Percentiles rank a stretch among this genome's conserved stretches.
These are phyloP conservation scores for Massarina eburnea DNA, from an alignment of 2,329 filamentous ascomycete genomes.

Conservation along the genomic window DNA sequence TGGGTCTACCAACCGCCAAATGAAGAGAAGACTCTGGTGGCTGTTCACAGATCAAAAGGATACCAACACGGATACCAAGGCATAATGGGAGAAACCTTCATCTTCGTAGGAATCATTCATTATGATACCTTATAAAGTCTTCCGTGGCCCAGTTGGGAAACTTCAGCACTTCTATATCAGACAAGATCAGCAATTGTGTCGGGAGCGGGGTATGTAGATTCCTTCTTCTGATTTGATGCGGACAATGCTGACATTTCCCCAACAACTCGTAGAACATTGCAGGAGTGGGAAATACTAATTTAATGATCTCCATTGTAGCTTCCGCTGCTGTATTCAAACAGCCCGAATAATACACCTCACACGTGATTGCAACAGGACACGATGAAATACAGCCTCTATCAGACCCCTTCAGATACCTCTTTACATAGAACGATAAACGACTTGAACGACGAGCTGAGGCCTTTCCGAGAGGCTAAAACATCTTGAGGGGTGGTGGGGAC, in stretches of 20 bases:
- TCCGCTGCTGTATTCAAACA: slow-evolving; percentile 2
- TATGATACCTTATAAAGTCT: background rate
- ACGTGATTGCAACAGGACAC: slow-evolving; percentile 1
- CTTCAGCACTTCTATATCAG: slow-evolving; percentile 3
- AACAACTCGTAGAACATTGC: background rate
- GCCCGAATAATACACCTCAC: slow-evolving; percentile 3
- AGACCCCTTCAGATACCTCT: background rate
- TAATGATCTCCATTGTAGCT: background rate
- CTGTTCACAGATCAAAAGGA: background rate
- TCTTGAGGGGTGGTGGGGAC: background rate
- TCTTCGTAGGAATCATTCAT: background rate
- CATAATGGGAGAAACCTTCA: background rate
- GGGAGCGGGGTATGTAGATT: background rate
- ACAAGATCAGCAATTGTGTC: background rate
- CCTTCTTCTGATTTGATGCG: background rate
- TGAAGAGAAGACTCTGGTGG: slow-evolving; percentile 9
- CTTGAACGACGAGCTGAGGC: background rate
- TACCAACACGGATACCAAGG: background rate
- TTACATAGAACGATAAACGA: slow-evolving; percentile 1
- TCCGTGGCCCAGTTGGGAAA: background rate
- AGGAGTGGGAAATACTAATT: background rate
- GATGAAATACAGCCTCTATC: background rate
- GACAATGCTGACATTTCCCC: background rate
- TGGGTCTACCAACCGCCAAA: background rate
- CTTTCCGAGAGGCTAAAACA: background rate